Evolutionary conservation across 345 rosid genomes (phyloP).

Genomic region (Hevea brasiliensis): DNA sequence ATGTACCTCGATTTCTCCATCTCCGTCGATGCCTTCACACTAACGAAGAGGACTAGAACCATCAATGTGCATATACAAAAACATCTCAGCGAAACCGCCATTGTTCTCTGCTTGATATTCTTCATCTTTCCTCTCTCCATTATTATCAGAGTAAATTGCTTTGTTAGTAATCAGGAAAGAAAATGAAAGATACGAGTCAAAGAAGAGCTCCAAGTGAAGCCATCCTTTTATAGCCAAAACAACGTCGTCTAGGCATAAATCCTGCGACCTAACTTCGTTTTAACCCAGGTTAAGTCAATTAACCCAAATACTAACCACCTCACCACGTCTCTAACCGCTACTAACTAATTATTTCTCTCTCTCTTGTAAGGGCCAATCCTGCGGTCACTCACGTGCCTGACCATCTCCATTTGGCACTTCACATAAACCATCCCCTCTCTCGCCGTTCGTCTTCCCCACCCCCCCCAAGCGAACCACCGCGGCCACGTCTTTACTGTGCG

Average conservation of each 20-base stretch:
- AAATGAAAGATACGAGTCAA: conserved; percentile 3
- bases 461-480: not conserved
- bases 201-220: conserved; percentile 17
- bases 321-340: conserved; percentile 37
- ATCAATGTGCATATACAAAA: conserved; percentile 40
- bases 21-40: conserved; percentile 35
- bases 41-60: conserved; percentile 36
- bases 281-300: conserved; percentile 26
- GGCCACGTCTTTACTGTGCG: not conserved
- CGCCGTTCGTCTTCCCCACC: not conserved
- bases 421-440: not conserved
- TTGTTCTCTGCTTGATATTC: conserved; percentile 20
- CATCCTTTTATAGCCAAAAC: conserved; percentile 31
- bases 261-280: conserved; percentile 20
- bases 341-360: conserved; percentile 29
- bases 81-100: conserved; percentile 49
- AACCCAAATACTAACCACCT: conserved; percentile 8
- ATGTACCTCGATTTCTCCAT: conserved; percentile 37
- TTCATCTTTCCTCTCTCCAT: conserved; percentile 5
- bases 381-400: conserved; percentile 34
- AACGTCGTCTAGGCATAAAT: conserved; percentile 1
- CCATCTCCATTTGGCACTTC: conserved; percentile 15
- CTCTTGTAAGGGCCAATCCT: not conserved
- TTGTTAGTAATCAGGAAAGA: not conserved
- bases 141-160: not conserved